Evolutionary conservation across 768 basidiomycete species (phyloP).

Genomic region (Leccinum boreale): DNA sequence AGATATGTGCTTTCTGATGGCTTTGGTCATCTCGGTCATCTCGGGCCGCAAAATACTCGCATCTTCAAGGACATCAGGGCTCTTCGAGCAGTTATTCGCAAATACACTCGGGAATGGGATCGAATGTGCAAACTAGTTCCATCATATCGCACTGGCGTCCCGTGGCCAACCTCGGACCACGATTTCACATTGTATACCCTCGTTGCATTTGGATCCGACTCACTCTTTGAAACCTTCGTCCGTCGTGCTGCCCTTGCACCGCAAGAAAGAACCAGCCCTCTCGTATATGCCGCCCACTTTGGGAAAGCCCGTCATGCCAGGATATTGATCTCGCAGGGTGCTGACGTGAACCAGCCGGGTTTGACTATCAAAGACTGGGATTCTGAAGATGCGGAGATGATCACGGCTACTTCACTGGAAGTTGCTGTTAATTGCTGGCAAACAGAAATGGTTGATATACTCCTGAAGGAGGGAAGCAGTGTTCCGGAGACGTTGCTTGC

Average conservation of each 20-base stretch:
- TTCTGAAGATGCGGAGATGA: background rate
- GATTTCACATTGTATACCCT: constrained; percentile 7
- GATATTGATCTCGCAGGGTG: background rate
- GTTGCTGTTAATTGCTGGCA: constrained; percentile 1
- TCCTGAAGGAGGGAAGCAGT: background rate
- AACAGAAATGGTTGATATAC: background rate
- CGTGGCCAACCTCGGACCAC: constrained; percentile 6
- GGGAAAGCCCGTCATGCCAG: background rate
- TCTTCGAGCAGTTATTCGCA: background rate
- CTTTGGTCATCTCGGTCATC: constrained; percentile 6
- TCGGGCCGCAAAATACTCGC: background rate
- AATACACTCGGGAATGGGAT: background rate
- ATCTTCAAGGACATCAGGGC: constrained; percentile 4
- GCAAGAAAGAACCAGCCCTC: constrained; percentile 1
- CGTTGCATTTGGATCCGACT: background rate
- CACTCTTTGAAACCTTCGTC: background rate
- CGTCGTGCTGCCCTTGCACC: background rate
- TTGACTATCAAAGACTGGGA: background rate
- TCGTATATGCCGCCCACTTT: constrained; percentile 5
- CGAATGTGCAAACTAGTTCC: background rate
- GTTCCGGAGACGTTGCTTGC: background rate
- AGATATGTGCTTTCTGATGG: constrained; percentile 12
- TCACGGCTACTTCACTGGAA: background rate
- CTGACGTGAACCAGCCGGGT: background rate
- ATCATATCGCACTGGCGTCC: background rate